Conservation (phyloP, 257 asterid species). For the Ilex aquifolium region DNA sequence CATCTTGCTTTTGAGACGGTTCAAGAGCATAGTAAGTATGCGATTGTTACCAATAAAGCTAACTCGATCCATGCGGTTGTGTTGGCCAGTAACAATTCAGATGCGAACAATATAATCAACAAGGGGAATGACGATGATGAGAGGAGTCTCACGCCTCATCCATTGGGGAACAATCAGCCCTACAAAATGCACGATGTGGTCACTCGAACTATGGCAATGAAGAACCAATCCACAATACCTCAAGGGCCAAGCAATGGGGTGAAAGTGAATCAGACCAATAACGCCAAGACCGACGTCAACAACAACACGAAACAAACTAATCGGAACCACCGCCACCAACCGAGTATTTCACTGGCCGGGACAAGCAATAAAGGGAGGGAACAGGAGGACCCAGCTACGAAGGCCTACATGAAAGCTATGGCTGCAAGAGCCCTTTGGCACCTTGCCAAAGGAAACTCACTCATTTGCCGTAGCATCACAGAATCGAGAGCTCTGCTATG, state of each 20-base stretch:
- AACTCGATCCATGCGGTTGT: slow-evolving; percentile 68
- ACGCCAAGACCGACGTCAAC: slow-evolving; percentile 1
- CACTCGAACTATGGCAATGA: slow-evolving; percentile 16
- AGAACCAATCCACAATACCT: slow-evolving; percentile 1
- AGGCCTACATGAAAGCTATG: slow-evolving; percentile 24
- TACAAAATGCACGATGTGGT: slow-evolving; percentile 21
- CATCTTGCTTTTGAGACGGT: slow-evolving; percentile 66
- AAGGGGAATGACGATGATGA: slow-evolving; percentile 25
- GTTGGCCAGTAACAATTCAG: slow-evolving; percentile 35
- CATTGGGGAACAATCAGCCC: slow-evolving; percentile 18
- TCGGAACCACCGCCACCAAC: slow-evolving; percentile 17
- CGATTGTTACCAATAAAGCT: slow-evolving; percentile 48
- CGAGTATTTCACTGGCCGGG: slow-evolving; percentile 11
- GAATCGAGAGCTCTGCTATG: slow-evolving; percentile 25
- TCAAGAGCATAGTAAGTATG: slow-evolving; percentile 65
- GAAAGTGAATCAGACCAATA: slow-evolving; percentile 10
- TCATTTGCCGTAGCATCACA: slow-evolving; percentile 24
- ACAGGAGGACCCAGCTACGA: slow-evolving; percentile 23
- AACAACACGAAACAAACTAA: slow-evolving; percentile 11
- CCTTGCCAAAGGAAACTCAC: slow-evolving; percentile 20
- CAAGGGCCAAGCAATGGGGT: slow-evolving; percentile 1
- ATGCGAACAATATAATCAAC: not conserved
- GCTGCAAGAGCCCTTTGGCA: slow-evolving; percentile 25
- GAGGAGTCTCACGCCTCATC: slow-evolving; percentile 5
- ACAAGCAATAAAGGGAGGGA: slow-evolving; percentile 16